A percentile compares a stretch with the other conserved stretches of the same genome.
Conservation (phyloP, 371 early-diverging fungal species). For the Apophysomyces elegans region DNA sequence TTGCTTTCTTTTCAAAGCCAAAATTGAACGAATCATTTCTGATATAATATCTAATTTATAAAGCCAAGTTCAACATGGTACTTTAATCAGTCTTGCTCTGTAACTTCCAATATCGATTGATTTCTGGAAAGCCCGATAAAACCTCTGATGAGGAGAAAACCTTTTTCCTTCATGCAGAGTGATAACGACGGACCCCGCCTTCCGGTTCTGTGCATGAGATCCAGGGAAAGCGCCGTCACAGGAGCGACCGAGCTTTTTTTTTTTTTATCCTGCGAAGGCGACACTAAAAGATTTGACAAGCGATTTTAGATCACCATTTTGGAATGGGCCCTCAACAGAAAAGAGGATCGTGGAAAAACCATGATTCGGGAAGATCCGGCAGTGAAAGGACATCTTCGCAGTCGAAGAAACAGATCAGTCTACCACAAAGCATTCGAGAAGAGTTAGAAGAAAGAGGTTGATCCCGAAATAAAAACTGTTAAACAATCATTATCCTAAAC, state of each 20-base stretch:
- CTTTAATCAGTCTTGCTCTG: too few species aligned
- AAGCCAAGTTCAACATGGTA: too few species aligned
- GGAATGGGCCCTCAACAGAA: constrained; percentile 1
- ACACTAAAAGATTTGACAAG: background rate
- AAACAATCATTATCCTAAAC: background rate
- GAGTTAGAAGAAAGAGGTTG: constrained; percentile 44
- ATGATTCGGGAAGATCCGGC: background rate
- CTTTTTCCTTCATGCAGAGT: too few species aligned
- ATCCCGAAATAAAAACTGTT: background rate
- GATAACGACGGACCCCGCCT: too few species aligned
- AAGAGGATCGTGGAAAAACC: background rate
- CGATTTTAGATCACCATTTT: background rate
- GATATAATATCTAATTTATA: too few species aligned
- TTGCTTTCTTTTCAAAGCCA: too few species aligned
- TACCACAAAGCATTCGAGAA: constrained; percentile 40
- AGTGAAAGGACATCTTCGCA: background rate
- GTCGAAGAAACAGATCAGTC: constrained; percentile 8
- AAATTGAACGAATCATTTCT: too few species aligned
- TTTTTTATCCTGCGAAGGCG: background rate
- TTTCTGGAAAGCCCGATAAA: too few species aligned
- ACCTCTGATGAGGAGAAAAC: too few species aligned
- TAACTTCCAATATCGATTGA: too few species aligned
- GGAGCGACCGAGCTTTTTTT: background rate
- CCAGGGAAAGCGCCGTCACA: too few species aligned
- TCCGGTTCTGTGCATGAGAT: too few species aligned